phyloP scores from a whole-genome alignment of 148 eudicot genomes.

The Rhododendron mucronatum region DNA sequence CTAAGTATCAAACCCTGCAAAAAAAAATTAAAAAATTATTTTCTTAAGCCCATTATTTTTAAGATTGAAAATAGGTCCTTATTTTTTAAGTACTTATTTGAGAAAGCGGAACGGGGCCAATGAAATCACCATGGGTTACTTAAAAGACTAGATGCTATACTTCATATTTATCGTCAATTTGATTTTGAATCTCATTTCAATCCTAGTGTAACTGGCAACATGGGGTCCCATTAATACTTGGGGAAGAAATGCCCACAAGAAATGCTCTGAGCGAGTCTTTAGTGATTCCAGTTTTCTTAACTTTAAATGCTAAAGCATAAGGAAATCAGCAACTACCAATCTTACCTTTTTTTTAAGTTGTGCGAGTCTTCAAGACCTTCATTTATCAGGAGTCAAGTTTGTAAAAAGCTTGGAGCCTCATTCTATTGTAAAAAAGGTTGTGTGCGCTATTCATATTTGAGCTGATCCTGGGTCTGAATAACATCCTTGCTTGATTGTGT shows the following conservation, averaged over 20 bases:
- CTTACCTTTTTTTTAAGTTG: not conserved
- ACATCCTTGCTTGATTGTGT: not conserved
- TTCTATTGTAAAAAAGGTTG: not conserved
- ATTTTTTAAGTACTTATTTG: too few species aligned
- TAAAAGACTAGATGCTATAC: not conserved
- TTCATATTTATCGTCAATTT: not conserved
- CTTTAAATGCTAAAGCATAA: not conserved
- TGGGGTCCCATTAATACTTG: not conserved
- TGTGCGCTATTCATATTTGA: not conserved
- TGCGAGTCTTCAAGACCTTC: not conserved
- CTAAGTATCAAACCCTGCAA: too few species aligned
- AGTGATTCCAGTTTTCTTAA: not conserved
- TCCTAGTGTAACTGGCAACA: not conserved
- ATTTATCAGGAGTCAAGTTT: not conserved
- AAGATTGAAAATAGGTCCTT: too few species aligned
- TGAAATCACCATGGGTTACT: not conserved
- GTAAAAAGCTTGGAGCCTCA: not conserved
- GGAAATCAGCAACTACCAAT: not conserved
- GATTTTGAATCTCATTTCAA: not conserved
- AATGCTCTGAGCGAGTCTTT: not conserved
- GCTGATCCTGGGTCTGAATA: not conserved
- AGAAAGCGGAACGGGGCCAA: too few species aligned
- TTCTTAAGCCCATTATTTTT: too few species aligned
- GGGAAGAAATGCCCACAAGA: not conserved
- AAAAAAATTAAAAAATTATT: too few species aligned